Evolutionary conservation across 192 early-diverging fungal genomes (phyloP), one percentile per base, ranked within the genome.

Genomic region (Haplosporangium gracile): DNA sequence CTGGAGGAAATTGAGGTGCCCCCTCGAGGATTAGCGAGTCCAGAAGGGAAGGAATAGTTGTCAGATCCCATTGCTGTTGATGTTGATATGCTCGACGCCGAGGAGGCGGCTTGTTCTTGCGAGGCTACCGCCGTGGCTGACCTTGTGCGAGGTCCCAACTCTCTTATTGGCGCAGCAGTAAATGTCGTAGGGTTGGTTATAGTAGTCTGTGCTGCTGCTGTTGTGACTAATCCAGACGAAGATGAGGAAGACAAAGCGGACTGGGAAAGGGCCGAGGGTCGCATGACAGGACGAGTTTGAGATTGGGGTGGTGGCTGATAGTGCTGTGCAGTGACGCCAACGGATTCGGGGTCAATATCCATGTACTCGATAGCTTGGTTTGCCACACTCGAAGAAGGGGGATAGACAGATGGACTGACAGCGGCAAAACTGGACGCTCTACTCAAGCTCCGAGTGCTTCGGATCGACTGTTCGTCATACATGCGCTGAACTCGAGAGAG

Each of bases 401-500:
- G n/a, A 26, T 49, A 68, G 18, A 51, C 32, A 7, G 40, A 45
- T 53, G 81, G 76, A 68, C 74, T 68, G 39, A 47, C 60, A 45
- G 78, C 78, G 34, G 73, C 43, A 60, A 86, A 3, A 22, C 84
- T 86, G 7, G 84, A 86, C 0, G 84, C 84, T 69, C 84, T 80
- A 55, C 82, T 85, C 1, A 79, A 86, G 49, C 79, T 81, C 13
- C 79, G 75, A n/a, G 68, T 81, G 42, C 79, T 86, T 7, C 53
- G 70, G 42, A 86, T 75, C 13, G 84, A 86, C 39, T 86, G 84
- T 63, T 86, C 84, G 42, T 86, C 84, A 34, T 86, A 77, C 60
- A 86, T 69, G 32, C 84, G 84, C 72, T 86, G 84, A 1, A 86
- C 79, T 70, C 84, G 70, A 20, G 79, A 73, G 15, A 86, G 76